These are phyloP conservation scores for Keqinozyma sinolaborantium DNA, from an alignment of 1,139 yeast species.

Conservation along the genomic window DNA sequence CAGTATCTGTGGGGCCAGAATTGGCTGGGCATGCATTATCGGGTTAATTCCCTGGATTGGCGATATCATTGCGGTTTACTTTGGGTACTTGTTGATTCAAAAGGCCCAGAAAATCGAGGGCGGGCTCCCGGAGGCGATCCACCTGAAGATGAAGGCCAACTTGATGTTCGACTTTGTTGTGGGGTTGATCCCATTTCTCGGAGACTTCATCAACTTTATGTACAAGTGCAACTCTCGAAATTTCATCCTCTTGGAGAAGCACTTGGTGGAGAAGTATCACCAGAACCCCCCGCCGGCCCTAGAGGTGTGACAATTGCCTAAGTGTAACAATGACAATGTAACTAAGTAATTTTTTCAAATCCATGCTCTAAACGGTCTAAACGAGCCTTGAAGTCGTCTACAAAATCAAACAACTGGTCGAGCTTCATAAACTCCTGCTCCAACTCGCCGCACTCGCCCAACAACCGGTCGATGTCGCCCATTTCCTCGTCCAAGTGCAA, in stretches of 20 bases:
- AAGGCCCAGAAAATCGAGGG: constrained; percentile 58
- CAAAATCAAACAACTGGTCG: constrained; percentile 58
- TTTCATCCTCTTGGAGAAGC: constrained; percentile 57
- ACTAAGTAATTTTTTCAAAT: constrained; percentile 7
- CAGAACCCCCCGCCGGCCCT: background rate
- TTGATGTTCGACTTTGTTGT: constrained; percentile 62
- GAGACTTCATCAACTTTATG: constrained; percentile 62
- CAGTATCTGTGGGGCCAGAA: constrained; percentile 57
- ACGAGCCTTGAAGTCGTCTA: constrained; percentile 33
- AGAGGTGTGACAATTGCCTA: background rate
- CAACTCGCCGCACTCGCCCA: constrained; percentile 50
- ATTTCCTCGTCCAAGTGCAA: constrained; percentile 41
- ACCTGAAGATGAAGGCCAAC: constrained; percentile 55
- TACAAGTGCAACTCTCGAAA: constrained; percentile 78
- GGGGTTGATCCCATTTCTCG: constrained; percentile 72
- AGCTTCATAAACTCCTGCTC: constrained; percentile 65
- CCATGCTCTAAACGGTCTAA: constrained; percentile 22
- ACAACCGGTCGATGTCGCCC: constrained; percentile 34
- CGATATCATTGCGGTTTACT: constrained; percentile 44
- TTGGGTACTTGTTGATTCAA: constrained; percentile 49
- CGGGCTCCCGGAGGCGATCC: constrained; percentile 53
- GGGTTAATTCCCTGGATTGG: constrained; percentile 71
- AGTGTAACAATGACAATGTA: background rate
- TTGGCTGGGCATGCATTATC: constrained; percentile 73
- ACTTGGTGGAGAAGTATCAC: constrained; percentile 44